Percentiles rank a stretch among this genome's conserved stretches.
phyloP scores from a whole-genome alignment of 2,329 filamentous ascomycete species.

The Paramyrothecium sp. region DNA sequence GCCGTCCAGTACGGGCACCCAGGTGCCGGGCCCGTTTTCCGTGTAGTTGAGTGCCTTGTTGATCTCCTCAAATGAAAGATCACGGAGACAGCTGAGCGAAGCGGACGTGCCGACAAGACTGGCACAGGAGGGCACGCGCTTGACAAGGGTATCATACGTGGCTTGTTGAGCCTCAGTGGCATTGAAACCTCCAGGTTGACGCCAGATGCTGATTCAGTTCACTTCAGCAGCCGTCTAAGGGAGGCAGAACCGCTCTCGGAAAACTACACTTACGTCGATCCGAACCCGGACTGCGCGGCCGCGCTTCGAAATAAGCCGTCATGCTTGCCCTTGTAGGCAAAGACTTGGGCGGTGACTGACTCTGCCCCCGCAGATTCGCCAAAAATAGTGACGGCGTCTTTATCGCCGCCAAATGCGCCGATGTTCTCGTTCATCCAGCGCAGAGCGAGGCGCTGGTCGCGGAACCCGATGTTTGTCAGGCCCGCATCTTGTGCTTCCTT shows the following conservation, averaged over 20 bases:
- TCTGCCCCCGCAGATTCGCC: slow-evolving; percentile 43
- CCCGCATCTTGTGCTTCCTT: slow-evolving; percentile 35
- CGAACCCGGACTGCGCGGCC: slow-evolving; percentile 45
- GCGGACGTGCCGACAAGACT: slow-evolving; percentile 11
- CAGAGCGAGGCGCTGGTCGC: slow-evolving; percentile 31
- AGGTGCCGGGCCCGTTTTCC: not conserved
- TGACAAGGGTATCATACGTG: slow-evolving; percentile 19
- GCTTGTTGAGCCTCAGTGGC: slow-evolving; percentile 18
- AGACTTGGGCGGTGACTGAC: slow-evolving; percentile 40
- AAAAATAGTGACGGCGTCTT: slow-evolving; percentile 9
- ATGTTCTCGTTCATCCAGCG: slow-evolving; percentile 35
- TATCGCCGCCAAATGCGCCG: slow-evolving; percentile 29
- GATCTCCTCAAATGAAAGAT: not conserved
- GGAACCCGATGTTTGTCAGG: slow-evolving; percentile 31
- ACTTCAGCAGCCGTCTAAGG: not conserved
- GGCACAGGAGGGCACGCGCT: slow-evolving; percentile 10
- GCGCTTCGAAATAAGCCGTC: slow-evolving; percentile 47
- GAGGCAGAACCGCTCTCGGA: slow-evolving; percentile 3
- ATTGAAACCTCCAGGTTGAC: slow-evolving; percentile 19
- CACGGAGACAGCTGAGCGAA: not conserved
- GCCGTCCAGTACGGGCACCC: not conserved
- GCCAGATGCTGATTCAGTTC: slow-evolving; percentile 8
- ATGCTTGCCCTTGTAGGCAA: slow-evolving; percentile 43
- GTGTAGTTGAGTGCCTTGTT: not conserved
- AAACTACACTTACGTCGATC: not conserved